These are phyloP conservation scores for Microsporum audouinii DNA, from an alignment of 2,329 filamentous ascomycete genomes.

Conservation along the genomic window DNA sequence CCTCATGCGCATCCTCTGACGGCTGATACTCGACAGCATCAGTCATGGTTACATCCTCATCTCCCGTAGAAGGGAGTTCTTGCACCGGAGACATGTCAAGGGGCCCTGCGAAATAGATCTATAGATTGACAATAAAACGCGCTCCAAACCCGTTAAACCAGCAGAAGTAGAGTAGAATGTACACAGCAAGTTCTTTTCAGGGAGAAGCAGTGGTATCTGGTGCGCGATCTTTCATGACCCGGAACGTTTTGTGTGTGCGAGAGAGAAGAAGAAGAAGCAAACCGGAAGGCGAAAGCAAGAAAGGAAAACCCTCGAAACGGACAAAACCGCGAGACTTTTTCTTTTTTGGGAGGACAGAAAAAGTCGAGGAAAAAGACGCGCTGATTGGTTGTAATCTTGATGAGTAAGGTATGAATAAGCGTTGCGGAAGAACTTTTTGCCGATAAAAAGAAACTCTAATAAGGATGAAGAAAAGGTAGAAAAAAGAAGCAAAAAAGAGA, in stretches of 20 bases:
- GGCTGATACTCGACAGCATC: constrained; percentile 30
- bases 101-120: not conserved
- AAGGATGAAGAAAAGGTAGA: not conserved
- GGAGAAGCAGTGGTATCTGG: not conserved
- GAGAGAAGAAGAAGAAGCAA: not conserved
- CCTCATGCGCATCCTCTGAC: constrained; percentile 25
- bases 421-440: constrained; percentile 5
- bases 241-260: not conserved
- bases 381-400: constrained; percentile 28
- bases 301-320: constrained; percentile 3
- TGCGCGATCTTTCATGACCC: not conserved
- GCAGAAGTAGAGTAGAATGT: not conserved
- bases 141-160: not conserved
- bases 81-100: constrained; percentile 32
- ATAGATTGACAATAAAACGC: not conserved
- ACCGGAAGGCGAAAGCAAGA: constrained; percentile 6
- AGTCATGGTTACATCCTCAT: constrained; percentile 38
- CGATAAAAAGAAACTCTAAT: not conserved
- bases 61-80: constrained; percentile 28
- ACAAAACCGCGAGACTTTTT: constrained; percentile 7
- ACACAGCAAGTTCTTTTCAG: not conserved
- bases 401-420: not conserved
- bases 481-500: not conserved
- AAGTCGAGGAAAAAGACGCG: constrained; percentile 22
- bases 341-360: constrained; percentile 21